Conservation (phyloP, 179 eudicot genomes). For the Carnegiea gigantea region DNA sequence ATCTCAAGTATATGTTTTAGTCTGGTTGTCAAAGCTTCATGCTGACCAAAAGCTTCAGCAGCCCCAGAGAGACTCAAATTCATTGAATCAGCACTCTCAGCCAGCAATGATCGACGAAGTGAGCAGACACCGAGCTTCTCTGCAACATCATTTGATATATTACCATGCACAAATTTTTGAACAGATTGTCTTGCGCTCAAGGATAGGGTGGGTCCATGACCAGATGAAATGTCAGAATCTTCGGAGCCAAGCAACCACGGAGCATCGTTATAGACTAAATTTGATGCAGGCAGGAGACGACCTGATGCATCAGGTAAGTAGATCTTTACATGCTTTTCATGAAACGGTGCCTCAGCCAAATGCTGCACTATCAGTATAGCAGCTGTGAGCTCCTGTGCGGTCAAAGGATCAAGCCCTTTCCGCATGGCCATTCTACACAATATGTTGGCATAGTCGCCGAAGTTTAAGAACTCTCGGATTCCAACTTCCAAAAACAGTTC, state of each 20-base stretch:
- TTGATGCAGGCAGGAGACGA: conserved; percentile 66
- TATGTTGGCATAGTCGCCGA: conserved; percentile 76
- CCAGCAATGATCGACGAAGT: conserved; percentile 89
- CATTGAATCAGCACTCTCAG: conserved; percentile 99
- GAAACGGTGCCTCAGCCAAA: conserved; percentile 72
- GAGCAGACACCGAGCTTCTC: conserved; percentile 99
- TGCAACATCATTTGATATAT: conserved; percentile 96
- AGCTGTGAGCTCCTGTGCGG: conserved; percentile 77
- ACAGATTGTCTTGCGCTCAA: conserved; percentile 54
- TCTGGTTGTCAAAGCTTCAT: conserved; percentile 98
- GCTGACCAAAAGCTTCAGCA: conserved; percentile 99
- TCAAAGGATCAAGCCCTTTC: conserved; percentile 68
- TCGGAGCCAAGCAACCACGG: conserved; percentile 99
- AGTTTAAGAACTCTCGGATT: conserved; percentile 70
- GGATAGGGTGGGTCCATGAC: conserved; percentile 41
- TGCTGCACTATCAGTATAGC: conserved; percentile 90
- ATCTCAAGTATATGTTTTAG: conserved; percentile 98
- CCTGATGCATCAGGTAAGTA: conserved; percentile 85
- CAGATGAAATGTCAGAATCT: conserved; percentile 49
- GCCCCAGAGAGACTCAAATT: conserved; percentile 95
- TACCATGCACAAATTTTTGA: conserved; percentile 95
- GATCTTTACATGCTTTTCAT: conserved; percentile 58
- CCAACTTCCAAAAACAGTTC: conserved; percentile 89
- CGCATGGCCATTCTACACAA: conserved; percentile 72
- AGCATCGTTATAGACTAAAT: conserved; percentile 96